Evolutionary conservation across 106 monocot species (phyloP).

Genomic region (Dactylorhiza incarnata): DNA sequence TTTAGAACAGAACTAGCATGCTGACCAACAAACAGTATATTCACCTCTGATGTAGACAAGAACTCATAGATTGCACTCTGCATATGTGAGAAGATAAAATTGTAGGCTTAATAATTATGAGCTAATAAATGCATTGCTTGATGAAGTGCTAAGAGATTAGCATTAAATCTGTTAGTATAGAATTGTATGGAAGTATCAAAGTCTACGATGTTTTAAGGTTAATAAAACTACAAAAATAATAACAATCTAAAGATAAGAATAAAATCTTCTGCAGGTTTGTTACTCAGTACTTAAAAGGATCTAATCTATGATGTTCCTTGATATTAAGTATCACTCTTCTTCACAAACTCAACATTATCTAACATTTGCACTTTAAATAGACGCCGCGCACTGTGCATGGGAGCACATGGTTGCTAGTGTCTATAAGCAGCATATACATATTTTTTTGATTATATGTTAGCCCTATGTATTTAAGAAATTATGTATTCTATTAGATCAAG

Average conservation of each 20-base stretch:
- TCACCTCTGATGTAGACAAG: constrained; percentile 54
- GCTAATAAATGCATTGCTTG: not conserved
- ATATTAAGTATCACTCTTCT: too few species aligned
- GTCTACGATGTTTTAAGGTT: not conserved
- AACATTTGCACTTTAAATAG: not conserved
- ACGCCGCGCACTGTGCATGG: too few species aligned
- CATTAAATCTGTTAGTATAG: not conserved
- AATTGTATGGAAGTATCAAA: not conserved
- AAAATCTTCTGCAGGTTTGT: not conserved
- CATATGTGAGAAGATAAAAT: constrained; percentile 7
- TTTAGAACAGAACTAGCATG: constrained; percentile 2
- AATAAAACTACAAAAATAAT: not conserved
- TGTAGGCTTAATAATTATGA: not conserved
- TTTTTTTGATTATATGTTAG: too few species aligned
- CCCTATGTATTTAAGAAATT: too few species aligned
- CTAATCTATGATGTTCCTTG: not conserved
- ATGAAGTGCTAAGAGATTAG: not conserved
- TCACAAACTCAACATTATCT: not conserved
- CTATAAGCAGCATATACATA: too few species aligned
- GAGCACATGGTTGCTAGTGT: too few species aligned
- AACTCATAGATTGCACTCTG: constrained; percentile 74
- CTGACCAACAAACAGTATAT: constrained; percentile 1
- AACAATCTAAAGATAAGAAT: not conserved
- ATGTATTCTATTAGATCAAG: too few species aligned
- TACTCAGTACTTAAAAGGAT: not conserved